Evolutionary conservation across 352 stramenopile species (phyloP).

Genomic region (Globisporangium cystogenes): DNA sequence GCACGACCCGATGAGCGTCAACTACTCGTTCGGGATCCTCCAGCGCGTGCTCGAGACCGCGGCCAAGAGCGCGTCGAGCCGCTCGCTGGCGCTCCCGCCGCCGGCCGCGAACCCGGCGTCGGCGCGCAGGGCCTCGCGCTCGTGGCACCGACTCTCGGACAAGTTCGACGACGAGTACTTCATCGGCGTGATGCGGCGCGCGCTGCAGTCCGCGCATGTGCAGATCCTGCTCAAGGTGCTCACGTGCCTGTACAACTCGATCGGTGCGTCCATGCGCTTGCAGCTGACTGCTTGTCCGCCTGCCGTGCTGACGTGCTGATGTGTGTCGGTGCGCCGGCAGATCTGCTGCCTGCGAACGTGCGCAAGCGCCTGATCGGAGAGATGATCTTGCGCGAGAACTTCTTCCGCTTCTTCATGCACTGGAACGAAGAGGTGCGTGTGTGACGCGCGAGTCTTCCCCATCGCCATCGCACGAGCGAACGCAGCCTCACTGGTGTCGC

Average conservation of each 20-base stretch:
- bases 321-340: constrained; percentile 17
- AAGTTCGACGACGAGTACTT: constrained; percentile 75
- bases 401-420: constrained; percentile 83
- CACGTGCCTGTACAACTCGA: constrained; percentile 81
- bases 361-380: constrained; percentile 67
- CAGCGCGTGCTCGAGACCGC: constrained; percentile 67
- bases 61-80: constrained; percentile 17
- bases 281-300: not conserved
- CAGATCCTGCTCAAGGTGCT: constrained; percentile 85
- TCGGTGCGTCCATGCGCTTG: constrained; percentile 29
- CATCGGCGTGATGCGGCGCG: constrained; percentile 56
- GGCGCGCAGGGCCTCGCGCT: constrained; percentile 4
- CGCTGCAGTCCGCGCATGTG: constrained; percentile 68
- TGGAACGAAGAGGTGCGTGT: constrained; percentile 82
- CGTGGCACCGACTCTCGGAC: constrained; percentile 25
- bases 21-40: constrained; percentile 80
- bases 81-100: not conserved
- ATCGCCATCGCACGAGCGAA: no score
- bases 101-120: not conserved
- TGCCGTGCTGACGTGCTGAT: not conserved
- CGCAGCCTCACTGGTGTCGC: not conserved
- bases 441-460: no score
- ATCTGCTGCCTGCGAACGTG: constrained; percentile 55
- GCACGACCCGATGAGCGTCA: constrained; percentile 69
- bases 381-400: constrained; percentile 79